Base-by-base conservation (phyloP, 2,329 filamentous ascomycete genomes). In the Apiospora pterosperma region DNA sequence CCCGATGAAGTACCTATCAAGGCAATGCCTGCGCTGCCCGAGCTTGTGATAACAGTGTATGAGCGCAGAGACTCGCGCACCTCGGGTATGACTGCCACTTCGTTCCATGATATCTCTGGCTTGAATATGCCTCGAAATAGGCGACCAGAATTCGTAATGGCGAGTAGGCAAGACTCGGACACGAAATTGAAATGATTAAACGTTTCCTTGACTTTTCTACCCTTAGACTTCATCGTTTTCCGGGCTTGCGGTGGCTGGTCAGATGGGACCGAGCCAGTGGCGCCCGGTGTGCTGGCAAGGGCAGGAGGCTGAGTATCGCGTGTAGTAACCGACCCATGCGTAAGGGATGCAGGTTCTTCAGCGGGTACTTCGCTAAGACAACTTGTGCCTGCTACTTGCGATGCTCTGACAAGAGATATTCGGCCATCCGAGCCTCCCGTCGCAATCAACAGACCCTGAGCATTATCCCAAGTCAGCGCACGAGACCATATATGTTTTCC, bases 401-500 rank as follows among this genome's bases (percentile, higher is more conserved):
- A 58, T 64, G 61, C 7, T 74, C 70, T 34, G n/a, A 85, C 78
- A n/a, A 87, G 70, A 3, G 82, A 81, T 44, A 90, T 83, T 68
- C 84, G 87, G 19, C 93, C 90, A 77, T 99, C 96, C 12, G 92
- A 90, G n/a, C 92, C 96, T 14, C 96, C 96, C 2, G 92, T 93
- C 4, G 86, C 88, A 23, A 93, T 76, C 1, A 83, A 67, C 0
- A 81, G 71, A 16, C 74, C 75, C 16, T 75, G 69, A 0, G 74
- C 70, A 2, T 72, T 69, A 62, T 65, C 78, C 65, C 68, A 65
- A 34, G 64, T 64, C 2, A 76, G 69, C 14, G 86, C 87, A 41
- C 88, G 83, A 0, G 93, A 89, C 94, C 95, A 98, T 7, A 98
- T 88, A 73, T 97, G 93, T 76, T 97, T 99, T 7, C 96, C 96